A percentile compares a stretch with the other conserved stretches of the same genome.
Evolutionary conservation across 2,329 filamentous ascomycete species (phyloP).

Genomic region (Cordyceps farinosa): DNA sequence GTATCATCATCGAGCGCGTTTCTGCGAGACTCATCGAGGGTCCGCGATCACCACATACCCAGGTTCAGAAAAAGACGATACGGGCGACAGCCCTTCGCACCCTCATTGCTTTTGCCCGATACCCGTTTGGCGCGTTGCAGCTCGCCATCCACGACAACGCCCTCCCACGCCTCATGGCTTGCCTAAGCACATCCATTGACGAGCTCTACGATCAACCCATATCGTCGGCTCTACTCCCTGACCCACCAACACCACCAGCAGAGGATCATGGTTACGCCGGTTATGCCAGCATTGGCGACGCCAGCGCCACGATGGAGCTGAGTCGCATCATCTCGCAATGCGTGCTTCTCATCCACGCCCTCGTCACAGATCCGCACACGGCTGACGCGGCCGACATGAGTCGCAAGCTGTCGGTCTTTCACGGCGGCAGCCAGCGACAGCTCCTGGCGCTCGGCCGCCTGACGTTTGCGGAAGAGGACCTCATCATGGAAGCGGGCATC

Average conservation of each 20-base stretch:
- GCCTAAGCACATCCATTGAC: conserved; percentile 62
- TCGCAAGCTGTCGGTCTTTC: conserved; percentile 65
- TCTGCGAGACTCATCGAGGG: conserved; percentile 59
- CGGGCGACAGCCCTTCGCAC: conserved; percentile 49
- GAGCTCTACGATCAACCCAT: conserved; percentile 62
- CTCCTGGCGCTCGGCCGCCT: conserved; percentile 75
- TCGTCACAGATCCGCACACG: conserved; percentile 48
- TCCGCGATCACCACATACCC: conserved; percentile 38
- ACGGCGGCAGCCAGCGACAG: conserved; percentile 77
- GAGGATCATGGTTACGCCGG: conserved; percentile 14
- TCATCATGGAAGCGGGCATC: conserved; percentile 72
- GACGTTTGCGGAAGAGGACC: conserved; percentile 77
- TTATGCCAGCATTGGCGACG: conserved; percentile 16
- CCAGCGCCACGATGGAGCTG: conserved; percentile 27
- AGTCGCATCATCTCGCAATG: conserved; percentile 47
- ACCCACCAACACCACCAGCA: neutral
- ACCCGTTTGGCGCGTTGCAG: conserved; percentile 59
- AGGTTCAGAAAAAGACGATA: conserved; percentile 40
- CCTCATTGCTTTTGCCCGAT: conserved; percentile 57
- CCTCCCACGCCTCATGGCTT: conserved; percentile 70
- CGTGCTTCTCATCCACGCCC: conserved; percentile 48
- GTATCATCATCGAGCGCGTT: conserved; percentile 57
- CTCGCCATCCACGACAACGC: conserved; percentile 66
- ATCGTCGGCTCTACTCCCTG: conserved; percentile 20
- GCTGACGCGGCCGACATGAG: conserved; percentile 56